A percentile compares a stretch with the other conserved stretches of the same genome.
Evolutionary conservation across 2,329 filamentous ascomycete species (phyloP).

Genomic region (Fusarium nanum): DNA sequence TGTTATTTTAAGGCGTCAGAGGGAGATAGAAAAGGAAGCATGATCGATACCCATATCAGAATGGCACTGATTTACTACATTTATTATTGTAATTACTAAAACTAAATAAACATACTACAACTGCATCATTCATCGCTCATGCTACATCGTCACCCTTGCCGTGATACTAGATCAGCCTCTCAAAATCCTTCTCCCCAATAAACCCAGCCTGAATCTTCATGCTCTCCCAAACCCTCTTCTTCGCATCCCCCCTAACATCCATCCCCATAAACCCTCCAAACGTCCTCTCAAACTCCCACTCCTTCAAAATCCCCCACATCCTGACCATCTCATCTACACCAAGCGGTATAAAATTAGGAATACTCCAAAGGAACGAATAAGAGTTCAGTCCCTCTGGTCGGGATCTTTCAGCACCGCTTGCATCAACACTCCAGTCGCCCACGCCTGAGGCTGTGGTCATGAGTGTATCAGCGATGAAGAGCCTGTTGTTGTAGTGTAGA

Average conservation of each 20-base stretch:
- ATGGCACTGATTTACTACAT: conserved; percentile 19
- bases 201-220: conserved; percentile 76
- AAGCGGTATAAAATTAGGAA: conserved; percentile 80
- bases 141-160: too few relatives aligned
- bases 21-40: background rate
- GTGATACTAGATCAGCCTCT: too few relatives aligned
- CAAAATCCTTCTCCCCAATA: conserved; percentile 58
- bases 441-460: conserved; percentile 73
- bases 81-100: conserved; percentile 6
- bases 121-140: background rate
- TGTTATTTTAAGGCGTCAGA: conserved; percentile 2
- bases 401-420: conserved; percentile 49
- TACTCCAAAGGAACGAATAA: conserved; percentile 82
- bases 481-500: conserved; percentile 67
- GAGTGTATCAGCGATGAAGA: conserved; percentile 84
- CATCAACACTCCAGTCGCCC: conserved; percentile 58
- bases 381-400: conserved; percentile 60
- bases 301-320: conserved; percentile 77
- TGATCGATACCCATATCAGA: conserved; percentile 39
- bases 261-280: conserved; percentile 74
- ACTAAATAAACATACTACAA: background rate
- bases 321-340: conserved; percentile 69
- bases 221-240: conserved; percentile 75
- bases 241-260: conserved; percentile 71
- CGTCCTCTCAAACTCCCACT: conserved; percentile 71